Evolutionary conservation across 495 filamentous ascomycete species (phyloP), one percentile per base, ranked within the genome.

Genomic region (Emericellopsis terricola): DNA sequence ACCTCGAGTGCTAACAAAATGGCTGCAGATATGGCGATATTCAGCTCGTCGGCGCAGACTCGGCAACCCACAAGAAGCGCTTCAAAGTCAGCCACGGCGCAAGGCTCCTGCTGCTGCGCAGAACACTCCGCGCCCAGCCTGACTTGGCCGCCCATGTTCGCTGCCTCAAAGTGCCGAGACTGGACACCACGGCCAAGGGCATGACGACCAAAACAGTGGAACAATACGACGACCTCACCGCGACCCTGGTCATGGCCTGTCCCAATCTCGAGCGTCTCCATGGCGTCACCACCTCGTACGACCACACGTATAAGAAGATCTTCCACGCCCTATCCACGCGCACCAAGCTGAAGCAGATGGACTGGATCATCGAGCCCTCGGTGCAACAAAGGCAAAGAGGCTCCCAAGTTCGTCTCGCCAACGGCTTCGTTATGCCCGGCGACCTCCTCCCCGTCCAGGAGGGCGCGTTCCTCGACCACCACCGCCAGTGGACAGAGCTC

Each of bases 161-260:
- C 18, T 76, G 77, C 36, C 57, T 94, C 14, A 81, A 81, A 36
- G 68, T 84, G 11, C 75, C 79, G 1, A 68, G 78, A 8, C 60
- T 71, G 37, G 71, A 71, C 13, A 65, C 47, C 50, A 19, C 23
- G 20, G 21, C 33, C 0, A 35, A 35, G 33, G 33, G 33, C 21
- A 35, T 35, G 33, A n/a, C 16, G 23, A 17, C 19, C 19, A 26
- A 26, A 11, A 11, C 23, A 11, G 38, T 62, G 45, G 66, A 69
- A 30, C 65, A 76, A 34, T 77, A 81, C 40, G 65, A 78, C 19
- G 72, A 86, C 41, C 38, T 80, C 21, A 61, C 86, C 3, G 79
- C 82, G 4, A 83, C 81, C 4, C 55, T 94, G 18, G 70, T 93
- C 19, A 85, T 85, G 76, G 59, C 71, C 4, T 93, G 84, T 47